These are phyloP conservation scores for Trichomonas gallinae DNA, from an alignment of 208 protist genomes.

Conservation along the genomic window DNA sequence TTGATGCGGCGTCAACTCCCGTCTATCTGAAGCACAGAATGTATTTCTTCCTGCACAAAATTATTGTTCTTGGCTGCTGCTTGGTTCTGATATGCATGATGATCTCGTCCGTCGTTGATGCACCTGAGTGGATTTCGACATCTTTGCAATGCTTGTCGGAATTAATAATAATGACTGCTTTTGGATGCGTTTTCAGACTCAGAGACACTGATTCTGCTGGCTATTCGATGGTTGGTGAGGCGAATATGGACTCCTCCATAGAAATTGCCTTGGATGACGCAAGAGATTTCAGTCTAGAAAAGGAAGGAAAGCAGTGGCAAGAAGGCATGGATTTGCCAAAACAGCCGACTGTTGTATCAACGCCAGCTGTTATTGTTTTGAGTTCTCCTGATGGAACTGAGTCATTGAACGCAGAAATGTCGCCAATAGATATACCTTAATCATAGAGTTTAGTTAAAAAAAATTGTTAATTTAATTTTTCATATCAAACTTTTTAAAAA, in stretches of 20 bases:
- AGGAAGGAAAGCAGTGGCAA: background rate
- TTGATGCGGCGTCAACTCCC: background rate
- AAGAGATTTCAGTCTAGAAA: background rate
- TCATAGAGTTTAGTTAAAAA: too few relatives aligned
- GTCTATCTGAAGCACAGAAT: background rate
- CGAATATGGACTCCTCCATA: background rate
- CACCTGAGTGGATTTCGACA: background rate
- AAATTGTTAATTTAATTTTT: too few relatives aligned
- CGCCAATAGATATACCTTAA: background rate
- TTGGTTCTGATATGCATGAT: background rate
- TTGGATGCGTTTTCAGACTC: background rate
- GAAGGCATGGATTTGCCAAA: background rate
- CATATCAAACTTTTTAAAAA: too few relatives aligned
- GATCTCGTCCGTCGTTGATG: background rate
- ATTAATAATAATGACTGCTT: background rate
- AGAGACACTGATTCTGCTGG: background rate
- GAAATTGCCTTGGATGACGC: background rate
- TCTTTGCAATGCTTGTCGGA: background rate
- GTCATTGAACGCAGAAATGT: background rate
- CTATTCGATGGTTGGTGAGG: background rate
- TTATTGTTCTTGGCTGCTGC: background rate
- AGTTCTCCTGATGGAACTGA: constrained; percentile 9
- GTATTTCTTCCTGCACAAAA: background rate
- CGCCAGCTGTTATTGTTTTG: background rate
- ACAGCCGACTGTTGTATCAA: background rate